Percentiles rank a stretch among this genome's conserved stretches.
These are phyloP conservation scores for Aspergillus calidoustus DNA, from an alignment of 2,329 filamentous ascomycete species.

Conservation along the genomic window DNA sequence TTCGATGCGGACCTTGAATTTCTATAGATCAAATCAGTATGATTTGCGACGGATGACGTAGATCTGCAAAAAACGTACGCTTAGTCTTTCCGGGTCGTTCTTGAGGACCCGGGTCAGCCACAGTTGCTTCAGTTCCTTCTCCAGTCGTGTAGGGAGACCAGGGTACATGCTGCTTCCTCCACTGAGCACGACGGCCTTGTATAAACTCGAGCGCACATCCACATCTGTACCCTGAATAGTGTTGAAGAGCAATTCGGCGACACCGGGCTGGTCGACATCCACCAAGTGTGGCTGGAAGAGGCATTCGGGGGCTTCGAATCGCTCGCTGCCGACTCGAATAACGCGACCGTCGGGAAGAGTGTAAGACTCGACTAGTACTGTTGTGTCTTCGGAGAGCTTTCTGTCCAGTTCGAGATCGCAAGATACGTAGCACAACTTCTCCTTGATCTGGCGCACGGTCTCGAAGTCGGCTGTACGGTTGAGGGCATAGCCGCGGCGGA, in stretches of 20 bases:
- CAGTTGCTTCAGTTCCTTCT: slow-evolving; percentile 98
- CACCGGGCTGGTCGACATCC: slow-evolving; percentile 94
- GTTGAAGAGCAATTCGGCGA: slow-evolving; percentile 97
- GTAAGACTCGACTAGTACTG: slow-evolving; percentile 95
- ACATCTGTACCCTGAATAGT: slow-evolving; percentile 96
- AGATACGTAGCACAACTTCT: slow-evolving; percentile 99
- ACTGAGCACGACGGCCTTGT: slow-evolving; percentile 96
- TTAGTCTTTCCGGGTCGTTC: slow-evolving; percentile 89
- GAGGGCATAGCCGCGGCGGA: slow-evolving; percentile 91
- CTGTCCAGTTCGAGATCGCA: slow-evolving; percentile 98
- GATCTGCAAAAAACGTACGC: slow-evolving; percentile 50
- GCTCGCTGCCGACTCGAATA: slow-evolving; percentile 93
- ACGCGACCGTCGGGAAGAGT: slow-evolving; percentile 95
- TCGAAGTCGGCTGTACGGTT: slow-evolving; percentile 99
- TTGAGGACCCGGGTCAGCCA: slow-evolving; percentile 92
- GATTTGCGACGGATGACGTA: background rate
- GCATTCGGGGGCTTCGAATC: slow-evolving; percentile 97
- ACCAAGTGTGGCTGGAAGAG: slow-evolving; percentile 98
- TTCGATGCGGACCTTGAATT: slow-evolving; percentile 99
- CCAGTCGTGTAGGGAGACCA: slow-evolving; percentile 86
- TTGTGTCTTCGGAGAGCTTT: slow-evolving; percentile 94
- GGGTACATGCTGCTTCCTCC: slow-evolving; percentile 99
- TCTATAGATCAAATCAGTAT: slow-evolving; percentile 53
- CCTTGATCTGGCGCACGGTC: slow-evolving; percentile 98
- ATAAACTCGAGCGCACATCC: slow-evolving; percentile 89